Evolutionary conservation across 352 stramenopile species (phyloP).

Genomic region (Hyaloperonospora arabidopsidis): DNA sequence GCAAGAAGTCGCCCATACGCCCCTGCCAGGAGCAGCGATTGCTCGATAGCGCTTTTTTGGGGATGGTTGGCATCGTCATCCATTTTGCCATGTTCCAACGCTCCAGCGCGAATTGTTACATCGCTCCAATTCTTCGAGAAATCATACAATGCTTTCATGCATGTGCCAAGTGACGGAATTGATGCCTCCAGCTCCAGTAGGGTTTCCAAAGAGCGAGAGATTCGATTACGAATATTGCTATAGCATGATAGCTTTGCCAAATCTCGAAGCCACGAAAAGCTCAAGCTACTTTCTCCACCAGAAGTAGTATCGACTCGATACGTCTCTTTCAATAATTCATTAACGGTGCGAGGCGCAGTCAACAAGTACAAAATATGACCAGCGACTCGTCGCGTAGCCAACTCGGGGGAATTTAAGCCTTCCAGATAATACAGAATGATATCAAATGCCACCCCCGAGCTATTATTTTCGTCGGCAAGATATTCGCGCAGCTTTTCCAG

Average conservation of each 20-base stretch:
- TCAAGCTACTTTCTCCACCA: conserved; percentile 29
- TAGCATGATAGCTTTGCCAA: conserved; percentile 67
- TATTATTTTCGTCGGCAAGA: conserved; percentile 31
- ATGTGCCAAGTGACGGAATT: conserved; percentile 51
- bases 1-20: conserved; percentile 64
- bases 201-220: conserved; percentile 61
- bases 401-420: conserved; percentile 45
- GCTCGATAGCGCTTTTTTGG: conserved; percentile 40
- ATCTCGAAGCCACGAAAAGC: conserved; percentile 63
- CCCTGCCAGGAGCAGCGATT: conserved; percentile 48
- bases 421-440: conserved; percentile 71
- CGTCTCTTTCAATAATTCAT: conserved; percentile 29
- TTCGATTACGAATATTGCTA: conserved; percentile 36
- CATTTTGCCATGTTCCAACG: conserved; percentile 12
- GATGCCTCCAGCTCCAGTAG: conserved; percentile 69
- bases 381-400: conserved; percentile 45
- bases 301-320: conserved; percentile 11
- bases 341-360: conserved; percentile 24
- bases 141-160: conserved; percentile 55
- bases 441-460: conserved; percentile 29
- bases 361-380: conserved; percentile 61
- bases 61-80: conserved; percentile 14
- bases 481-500: conserved; percentile 52
- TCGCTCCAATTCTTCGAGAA: conserved; percentile 45
- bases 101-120: conserved; percentile 2